phyloP scores from a whole-genome alignment of 1,284 basidiomycete genomes.

The Ustilago loliicola region DNA sequence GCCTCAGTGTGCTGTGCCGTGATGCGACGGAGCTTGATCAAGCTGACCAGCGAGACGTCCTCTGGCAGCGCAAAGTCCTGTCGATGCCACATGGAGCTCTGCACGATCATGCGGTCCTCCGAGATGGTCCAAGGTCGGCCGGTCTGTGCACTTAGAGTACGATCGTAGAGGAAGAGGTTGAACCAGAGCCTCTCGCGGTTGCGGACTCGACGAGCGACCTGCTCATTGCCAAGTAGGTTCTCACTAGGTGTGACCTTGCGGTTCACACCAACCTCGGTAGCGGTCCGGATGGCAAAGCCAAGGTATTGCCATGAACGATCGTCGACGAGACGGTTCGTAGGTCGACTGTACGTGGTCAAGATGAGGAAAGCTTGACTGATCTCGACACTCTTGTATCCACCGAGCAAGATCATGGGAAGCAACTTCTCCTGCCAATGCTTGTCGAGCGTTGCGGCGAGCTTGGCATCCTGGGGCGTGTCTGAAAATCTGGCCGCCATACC shows the following conservation, averaged over 20 bases:
- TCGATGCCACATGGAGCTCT: constrained; percentile 60
- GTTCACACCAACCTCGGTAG: constrained; percentile 65
- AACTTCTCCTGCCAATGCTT: constrained; percentile 59
- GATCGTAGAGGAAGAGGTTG: constrained; percentile 62
- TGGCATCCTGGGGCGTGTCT: constrained; percentile 53
- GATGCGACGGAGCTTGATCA: constrained; percentile 58
- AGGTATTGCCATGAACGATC: constrained; percentile 66
- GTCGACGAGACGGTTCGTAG: constrained; percentile 59
- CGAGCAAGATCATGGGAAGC: constrained; percentile 57
- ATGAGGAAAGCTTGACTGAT: constrained; percentile 63
- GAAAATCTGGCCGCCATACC: constrained; percentile 58
- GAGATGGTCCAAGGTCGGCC: constrained; percentile 62
- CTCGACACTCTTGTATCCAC: constrained; percentile 64
- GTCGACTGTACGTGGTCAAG: constrained; percentile 58
- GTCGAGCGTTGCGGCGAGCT: constrained; percentile 54
- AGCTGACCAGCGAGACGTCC: constrained; percentile 58
- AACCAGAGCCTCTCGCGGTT: constrained; percentile 62
- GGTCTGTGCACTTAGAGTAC: constrained; percentile 59
- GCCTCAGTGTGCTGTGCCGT: constrained; percentile 55
- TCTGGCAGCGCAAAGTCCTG: constrained; percentile 62
- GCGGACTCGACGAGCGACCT: constrained; percentile 56
- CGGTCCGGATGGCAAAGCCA: constrained; percentile 62
- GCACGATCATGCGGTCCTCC: constrained; percentile 54
- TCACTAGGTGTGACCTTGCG: constrained; percentile 54
- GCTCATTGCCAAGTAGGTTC: constrained; percentile 54